Percentiles rank a stretch among this genome's conserved stretches.
phyloP scores from a whole-genome alignment of 345 rosid species.

The Ceriops tagal region DNA sequence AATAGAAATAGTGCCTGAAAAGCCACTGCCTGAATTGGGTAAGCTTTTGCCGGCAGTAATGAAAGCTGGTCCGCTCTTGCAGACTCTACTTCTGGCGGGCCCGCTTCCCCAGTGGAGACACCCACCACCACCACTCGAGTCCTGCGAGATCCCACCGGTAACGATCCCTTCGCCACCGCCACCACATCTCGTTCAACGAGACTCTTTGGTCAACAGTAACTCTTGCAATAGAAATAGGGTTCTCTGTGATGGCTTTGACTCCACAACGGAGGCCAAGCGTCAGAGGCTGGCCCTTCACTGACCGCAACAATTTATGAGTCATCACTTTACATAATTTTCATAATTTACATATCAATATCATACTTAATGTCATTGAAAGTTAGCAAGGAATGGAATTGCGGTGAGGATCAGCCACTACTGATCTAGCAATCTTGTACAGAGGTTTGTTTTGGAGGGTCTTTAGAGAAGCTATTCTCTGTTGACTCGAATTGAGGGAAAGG shows the following conservation, averaged over 20 bases:
- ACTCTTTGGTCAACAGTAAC: conserved; percentile 30
- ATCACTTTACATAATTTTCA: background rate
- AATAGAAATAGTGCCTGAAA: conserved; percentile 45
- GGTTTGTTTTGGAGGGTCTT: conserved; percentile 17
- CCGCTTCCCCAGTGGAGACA: conserved; percentile 96
- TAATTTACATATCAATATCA: conserved; percentile 13
- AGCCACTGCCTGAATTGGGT: conserved; percentile 90
- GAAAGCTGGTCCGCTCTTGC: conserved; percentile 90
- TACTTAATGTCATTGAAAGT: conserved; percentile 28
- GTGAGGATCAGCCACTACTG: conserved; percentile 24
- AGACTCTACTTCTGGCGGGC: conserved; percentile 88
- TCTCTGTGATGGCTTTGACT: conserved; percentile 49
- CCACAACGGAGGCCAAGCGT: conserved; percentile 54
- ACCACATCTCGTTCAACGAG: conserved; percentile 43
- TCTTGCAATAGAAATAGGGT: conserved; percentile 56
- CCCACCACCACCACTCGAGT: conserved; percentile 91
- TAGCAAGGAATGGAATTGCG: conserved; percentile 30
- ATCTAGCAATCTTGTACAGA: conserved; percentile 44
- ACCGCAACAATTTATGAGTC: conserved; percentile 19
- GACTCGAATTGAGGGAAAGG: conserved; percentile 17
- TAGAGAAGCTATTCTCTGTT: conserved; percentile 24
- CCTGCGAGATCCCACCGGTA: conserved; percentile 91
- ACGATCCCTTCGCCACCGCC: conserved; percentile 48
- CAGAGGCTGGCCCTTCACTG: conserved; percentile 64
- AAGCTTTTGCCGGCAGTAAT: conserved; percentile 93